Evolutionary conservation across 495 filamentous ascomycete species (phyloP), one percentile per base, ranked within the genome.

Genomic region (Penicillium malachiteum): DNA sequence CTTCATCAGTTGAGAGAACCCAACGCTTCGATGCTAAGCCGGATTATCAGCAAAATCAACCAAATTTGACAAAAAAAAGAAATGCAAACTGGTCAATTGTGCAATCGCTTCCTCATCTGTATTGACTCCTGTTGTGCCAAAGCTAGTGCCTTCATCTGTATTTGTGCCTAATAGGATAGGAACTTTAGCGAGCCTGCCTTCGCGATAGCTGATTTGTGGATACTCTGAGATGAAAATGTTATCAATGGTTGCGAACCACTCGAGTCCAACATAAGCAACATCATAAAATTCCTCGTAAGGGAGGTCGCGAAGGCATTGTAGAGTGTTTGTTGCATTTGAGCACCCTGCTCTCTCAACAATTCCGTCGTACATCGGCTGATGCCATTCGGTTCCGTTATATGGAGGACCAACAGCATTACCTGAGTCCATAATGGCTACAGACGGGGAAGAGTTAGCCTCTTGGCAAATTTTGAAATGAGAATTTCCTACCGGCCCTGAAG

Each of bases 351-450:
- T 50, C n/a, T 71, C 60, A 37, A 72, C 66, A 18, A 74, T 67
- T 12, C 66, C 62, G 41, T 74, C 50, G 43, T 74, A 74, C 71
- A 74, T 74, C 3, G 71, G 71, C 48, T 74, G 71, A 21, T 74
- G 64, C 71, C 71, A 74, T 42, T 72, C 67, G 5, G 71, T 74
- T 32, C 71, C 71, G 13, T 74, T 74, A 48, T 71, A 74, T 9
- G 71, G 69, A 1, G 71, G 71, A 0, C 71, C 71, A 11, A 72
- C 61, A 7, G 71, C 69, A 13, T 69, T 72, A 10, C 88, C 87
- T 5, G 84, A 88, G 60, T 90, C 79, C 86, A 90, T 86, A 49
- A 89, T 89, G 48, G 78, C 87, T 59, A 44, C 5, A 11, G 5
- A 33, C n/a, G n/a, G n/a, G n/a, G n/a, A n/a, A n/a, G n/a, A n/a